Evolutionary conservation across 768 basidiomycete species (phyloP), one percentile per base, ranked within the genome.

Genomic region (Melanogaster broomeanus): DNA sequence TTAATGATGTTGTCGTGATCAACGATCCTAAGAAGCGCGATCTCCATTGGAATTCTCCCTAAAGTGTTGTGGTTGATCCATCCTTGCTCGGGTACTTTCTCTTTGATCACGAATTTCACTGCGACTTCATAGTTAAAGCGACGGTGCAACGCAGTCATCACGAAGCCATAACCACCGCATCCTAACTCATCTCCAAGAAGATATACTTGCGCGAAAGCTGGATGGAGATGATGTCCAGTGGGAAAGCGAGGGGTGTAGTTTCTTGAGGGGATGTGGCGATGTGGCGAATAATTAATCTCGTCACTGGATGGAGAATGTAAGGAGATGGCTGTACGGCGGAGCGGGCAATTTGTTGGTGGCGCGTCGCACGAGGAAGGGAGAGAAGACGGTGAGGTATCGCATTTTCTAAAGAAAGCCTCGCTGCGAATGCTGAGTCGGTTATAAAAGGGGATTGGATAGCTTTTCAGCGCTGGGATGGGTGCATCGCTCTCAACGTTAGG

Each of bases 61-160:
- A 80, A 68, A 19, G 70, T 65, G 44, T 83, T 76, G 64, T 90
- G 83, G 45, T 84, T 70, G 71, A 86, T 75, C 75, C 73, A 69
- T 6, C 69, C 70, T 52, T 78, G 76, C 16, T 77, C 77, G 0
- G 80, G 80, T 1, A 85, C 77, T 54, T 83, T 80, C 45, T 75
- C 79, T 69, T 92, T 94, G 73, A 89, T 82, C 63, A 98, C 93
- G 68, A 98, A 97, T 72, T 98, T 98, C 69, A 97, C 89, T 0
- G 94, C 94, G 47, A 94, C 93, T 65, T 93, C 89, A 51, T 74
- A 68, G 0, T 77, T 76, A 41, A 80, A 76, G 27, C 57, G 60
- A 13, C 81, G 82, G 63, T 90, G 82, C 31, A 76, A 71, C 10
- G 92, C 93, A 3, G 88, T 88, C 80, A 96, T 90, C 24, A 98